phyloP scores from a whole-genome alignment of 2,329 filamentous ascomycete species.

The Cryoendolithus antarcticus region DNA sequence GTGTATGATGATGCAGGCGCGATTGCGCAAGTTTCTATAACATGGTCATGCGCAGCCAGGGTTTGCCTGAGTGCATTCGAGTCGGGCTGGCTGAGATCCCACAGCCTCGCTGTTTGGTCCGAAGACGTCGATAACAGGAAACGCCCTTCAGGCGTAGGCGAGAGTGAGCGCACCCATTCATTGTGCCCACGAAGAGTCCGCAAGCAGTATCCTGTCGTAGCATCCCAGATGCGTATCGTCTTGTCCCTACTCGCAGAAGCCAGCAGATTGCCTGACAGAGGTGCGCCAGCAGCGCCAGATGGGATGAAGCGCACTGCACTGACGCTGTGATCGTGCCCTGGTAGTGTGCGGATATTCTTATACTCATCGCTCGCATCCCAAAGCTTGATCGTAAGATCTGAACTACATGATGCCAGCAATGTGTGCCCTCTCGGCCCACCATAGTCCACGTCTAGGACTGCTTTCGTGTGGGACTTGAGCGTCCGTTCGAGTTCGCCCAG shows the following conservation, averaged over 20 bases:
- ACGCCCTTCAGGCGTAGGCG: slow-evolving; percentile 68
- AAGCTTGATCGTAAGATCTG: slow-evolving; percentile 83
- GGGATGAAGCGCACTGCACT: slow-evolving; percentile 81
- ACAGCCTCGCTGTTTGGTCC: slow-evolving; percentile 69
- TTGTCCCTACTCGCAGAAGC: slow-evolving; percentile 79
- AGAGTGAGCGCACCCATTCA: slow-evolving; percentile 85
- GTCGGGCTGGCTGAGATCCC: slow-evolving; percentile 70
- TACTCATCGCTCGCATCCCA: slow-evolving; percentile 91
- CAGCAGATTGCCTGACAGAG: slow-evolving; percentile 69
- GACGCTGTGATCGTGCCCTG: slow-evolving; percentile 85
- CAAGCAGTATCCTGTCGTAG: slow-evolving; percentile 82
- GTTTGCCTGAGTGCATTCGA: slow-evolving; percentile 50
- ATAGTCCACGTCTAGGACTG: slow-evolving; percentile 80
- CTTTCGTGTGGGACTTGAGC: slow-evolving; percentile 82
- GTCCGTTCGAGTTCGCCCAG: slow-evolving; percentile 81
- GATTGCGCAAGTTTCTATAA: slow-evolving; percentile 74
- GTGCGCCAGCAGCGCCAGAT: slow-evolving; percentile 64
- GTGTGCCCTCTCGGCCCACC: slow-evolving; percentile 72
- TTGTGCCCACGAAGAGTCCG: slow-evolving; percentile 78
- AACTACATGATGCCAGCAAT: slow-evolving; percentile 71
- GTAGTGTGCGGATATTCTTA: slow-evolving; percentile 84
- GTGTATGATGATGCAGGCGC: slow-evolving; percentile 68
- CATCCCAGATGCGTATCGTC: slow-evolving; percentile 80
- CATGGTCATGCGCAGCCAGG: slow-evolving; percentile 75
- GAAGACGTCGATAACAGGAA: slow-evolving; percentile 74